These are phyloP conservation scores for Eucommia ulmoides DNA, from an alignment of 257 asterid species.

Conservation along the genomic window DNA sequence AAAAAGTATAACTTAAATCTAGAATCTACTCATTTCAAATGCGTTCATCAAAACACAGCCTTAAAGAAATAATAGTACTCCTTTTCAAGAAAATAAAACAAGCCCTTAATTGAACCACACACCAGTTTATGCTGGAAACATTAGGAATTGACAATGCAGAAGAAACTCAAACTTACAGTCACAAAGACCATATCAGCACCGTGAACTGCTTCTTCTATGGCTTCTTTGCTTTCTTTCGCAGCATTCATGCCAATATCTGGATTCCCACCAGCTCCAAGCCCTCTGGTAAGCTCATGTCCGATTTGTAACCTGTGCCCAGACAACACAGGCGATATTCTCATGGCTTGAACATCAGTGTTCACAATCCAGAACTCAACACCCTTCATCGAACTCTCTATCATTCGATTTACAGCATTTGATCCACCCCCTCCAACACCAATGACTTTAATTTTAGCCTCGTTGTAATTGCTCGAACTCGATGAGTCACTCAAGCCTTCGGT, in stretches of 20 bases:
- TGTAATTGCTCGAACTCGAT: constrained; percentile 32
- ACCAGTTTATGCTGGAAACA: background rate
- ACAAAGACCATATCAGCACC: constrained; percentile 53
- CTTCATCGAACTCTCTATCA: constrained; percentile 80
- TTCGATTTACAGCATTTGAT: constrained; percentile 92
- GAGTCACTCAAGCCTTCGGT: constrained; percentile 44
- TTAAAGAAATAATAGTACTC: no score
- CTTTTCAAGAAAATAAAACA: no score
- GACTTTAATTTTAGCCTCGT: constrained; percentile 88
- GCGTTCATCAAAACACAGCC: no score
- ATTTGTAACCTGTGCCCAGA: constrained; percentile 71
- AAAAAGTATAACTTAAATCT: no score
- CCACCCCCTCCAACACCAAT: constrained; percentile 99
- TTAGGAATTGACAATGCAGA: no score
- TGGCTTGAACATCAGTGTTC: constrained; percentile 88
- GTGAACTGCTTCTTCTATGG: constrained; percentile 66
- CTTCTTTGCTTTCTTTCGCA: constrained; percentile 76
- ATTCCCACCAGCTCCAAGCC: constrained; percentile 99
- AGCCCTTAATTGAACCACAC: background rate
- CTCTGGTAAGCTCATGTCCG: constrained; percentile 85
- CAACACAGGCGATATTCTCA: constrained; percentile 72
- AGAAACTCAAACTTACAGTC: constrained; percentile 21
- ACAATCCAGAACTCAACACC: constrained; percentile 98
- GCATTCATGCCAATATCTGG: constrained; percentile 91
- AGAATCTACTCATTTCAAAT: no score